Evolutionary conservation across 1,284 basidiomycete genomes (phyloP), one percentile per base, ranked within the genome.

Genomic region (Kalmanozyma brasiliensis): DNA sequence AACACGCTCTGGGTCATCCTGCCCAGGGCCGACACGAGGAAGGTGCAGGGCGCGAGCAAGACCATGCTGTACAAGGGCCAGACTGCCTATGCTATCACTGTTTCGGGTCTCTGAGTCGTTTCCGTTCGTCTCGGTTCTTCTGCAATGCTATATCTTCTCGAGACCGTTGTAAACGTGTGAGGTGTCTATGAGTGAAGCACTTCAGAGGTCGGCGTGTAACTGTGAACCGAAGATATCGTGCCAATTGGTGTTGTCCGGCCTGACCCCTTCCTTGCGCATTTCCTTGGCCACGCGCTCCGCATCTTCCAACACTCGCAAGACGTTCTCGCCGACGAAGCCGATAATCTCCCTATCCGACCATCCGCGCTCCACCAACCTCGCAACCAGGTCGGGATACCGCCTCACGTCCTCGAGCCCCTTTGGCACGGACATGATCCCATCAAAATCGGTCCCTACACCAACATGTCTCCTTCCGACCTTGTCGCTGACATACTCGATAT

Each of bases 1-100:
- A 55, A 57, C 20, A 80, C 57, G 26, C 44, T 84, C 3, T 79
- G 77, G 65, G 74, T 84, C 13, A 49, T 83, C 33, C 71, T 85
- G 26, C 83, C 83, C 1, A 64, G 72, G 1, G 76, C 77, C 3
- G 84, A 84, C 48, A 67, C 57, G 20, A 53, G 48, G 68, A 73
- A 40, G 74, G 71, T 72, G 61, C 41, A 56, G 23, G 35, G 52
- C 52, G 29, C 63, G 3, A 52, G 22, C 22, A 59, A 65, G 48
- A 60, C 57, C 8, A 52, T 52, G 49, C 11, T 29, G 4, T 62
- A 64, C 57, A 65, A 70, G 47, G 53, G 62, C 22, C 55, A 53
- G 47, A 69, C 56, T 29, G 60, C 60, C 1, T 62, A 63, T 40
- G 66, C 66, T 13, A 29, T 69, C 52, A 47, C 56, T 8, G 66